A percentile compares a stretch with the other conserved stretches of the same genome.
Conservation (phyloP, 768 basidiomycete genomes). For the Podaxis rugospora region DNA sequence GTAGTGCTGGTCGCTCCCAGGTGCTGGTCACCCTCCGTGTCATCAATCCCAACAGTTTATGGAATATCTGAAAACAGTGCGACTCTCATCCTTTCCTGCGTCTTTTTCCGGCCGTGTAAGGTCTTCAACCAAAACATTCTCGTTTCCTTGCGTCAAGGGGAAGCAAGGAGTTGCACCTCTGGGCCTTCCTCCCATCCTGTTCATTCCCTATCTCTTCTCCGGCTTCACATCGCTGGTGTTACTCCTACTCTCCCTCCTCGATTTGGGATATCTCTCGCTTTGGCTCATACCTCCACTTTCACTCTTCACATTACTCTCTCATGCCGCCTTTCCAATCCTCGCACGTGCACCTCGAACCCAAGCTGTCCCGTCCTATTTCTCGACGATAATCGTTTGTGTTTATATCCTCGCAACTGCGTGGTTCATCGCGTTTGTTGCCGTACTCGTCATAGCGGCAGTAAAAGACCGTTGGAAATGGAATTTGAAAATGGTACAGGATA, state of each 20-base stretch:
- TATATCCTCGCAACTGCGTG: slow-evolving; percentile 4
- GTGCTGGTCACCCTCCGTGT: neutral
- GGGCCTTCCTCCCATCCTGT: neutral
- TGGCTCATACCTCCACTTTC: slow-evolving; percentile 3
- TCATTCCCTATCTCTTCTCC: neutral
- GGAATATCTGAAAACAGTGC: neutral
- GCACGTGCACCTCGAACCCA: neutral
- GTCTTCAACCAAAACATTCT: neutral
- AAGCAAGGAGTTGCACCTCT: neutral
- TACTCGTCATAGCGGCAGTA: neutral
- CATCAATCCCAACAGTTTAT: neutral
- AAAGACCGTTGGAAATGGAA: neutral
- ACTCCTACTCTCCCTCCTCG: neutral
- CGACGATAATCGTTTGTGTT: neutral
- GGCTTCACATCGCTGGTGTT: neutral
- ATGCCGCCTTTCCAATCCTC: neutral
- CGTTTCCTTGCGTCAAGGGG: neutral
- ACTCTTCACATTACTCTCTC: neutral
- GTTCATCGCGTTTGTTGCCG: slow-evolving; percentile 2
- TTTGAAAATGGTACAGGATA: neutral
- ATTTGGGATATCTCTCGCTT: slow-evolving; percentile 1
- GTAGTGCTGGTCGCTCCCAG: slow-evolving; percentile 2
- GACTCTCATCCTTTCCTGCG: neutral
- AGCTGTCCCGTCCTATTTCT: neutral
- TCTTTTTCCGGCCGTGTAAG: neutral